Conservation (phyloP, 2,329 filamentous ascomycete genomes). For the Paraconiothyrium brasiliense region DNA sequence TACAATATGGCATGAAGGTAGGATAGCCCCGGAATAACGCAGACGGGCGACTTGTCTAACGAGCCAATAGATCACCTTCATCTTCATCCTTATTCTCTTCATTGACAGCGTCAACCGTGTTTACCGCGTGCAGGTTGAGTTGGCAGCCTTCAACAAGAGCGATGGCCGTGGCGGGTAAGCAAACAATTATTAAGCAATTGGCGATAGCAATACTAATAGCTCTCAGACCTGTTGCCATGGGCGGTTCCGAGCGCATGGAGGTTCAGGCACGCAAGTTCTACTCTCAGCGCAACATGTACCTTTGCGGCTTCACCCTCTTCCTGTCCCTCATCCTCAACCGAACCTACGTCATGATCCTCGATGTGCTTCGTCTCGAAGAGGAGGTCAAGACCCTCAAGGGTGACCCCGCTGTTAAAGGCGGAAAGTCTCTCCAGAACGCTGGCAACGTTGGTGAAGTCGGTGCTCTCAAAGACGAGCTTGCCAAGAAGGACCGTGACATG, state of each 20-base stretch:
- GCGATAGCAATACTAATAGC: conserved; percentile 21
- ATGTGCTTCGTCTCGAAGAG: conserved; percentile 90
- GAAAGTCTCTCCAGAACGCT: conserved; percentile 73
- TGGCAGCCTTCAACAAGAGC: conserved; percentile 75
- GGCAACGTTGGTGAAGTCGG: conserved; percentile 81
- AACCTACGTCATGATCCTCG: conserved; percentile 97
- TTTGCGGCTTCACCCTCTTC: conserved; percentile 99
- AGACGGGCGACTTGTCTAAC: conserved; percentile 22
- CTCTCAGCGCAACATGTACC: conserved; percentile 99
- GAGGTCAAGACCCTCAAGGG: conserved; percentile 86
- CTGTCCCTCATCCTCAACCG: conserved; percentile 98
- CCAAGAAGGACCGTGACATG: conserved; percentile 82
- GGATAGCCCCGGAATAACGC: conserved; percentile 12
- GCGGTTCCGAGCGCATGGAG: conserved; percentile 90
- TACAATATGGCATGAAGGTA: conserved; percentile 96
- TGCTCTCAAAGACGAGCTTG: conserved; percentile 71
- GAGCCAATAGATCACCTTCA: conserved; percentile 80
- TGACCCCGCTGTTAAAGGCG: conserved; percentile 67
- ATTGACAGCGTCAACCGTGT: conserved; percentile 96
- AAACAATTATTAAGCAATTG: not conserved
- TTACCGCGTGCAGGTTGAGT: conserved; percentile 93
- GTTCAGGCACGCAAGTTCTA: conserved; percentile 99
- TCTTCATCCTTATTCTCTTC: conserved; percentile 98
- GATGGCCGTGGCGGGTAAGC: conserved; percentile 61
- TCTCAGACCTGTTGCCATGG: conserved; percentile 74